These are phyloP conservation scores for Macrotyloma uniflorum DNA, from an alignment of 306 rosid species.

Conservation along the genomic window DNA sequence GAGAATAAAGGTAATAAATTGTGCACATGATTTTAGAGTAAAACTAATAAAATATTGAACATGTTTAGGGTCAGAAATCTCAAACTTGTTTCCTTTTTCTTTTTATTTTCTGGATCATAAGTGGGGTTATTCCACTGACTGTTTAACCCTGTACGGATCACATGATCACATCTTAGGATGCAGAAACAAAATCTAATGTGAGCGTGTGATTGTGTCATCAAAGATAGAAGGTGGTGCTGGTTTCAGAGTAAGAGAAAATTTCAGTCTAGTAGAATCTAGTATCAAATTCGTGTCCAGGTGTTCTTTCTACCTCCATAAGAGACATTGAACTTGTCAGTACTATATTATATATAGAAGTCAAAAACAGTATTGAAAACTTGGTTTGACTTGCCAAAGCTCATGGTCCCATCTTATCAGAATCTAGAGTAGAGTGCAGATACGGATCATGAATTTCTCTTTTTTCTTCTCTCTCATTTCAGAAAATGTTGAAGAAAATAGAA, in stretches of 20 bases:
- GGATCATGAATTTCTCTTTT: background rate
- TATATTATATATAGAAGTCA: background rate
- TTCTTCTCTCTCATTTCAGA: background rate
- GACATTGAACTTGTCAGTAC: constrained; percentile 8
- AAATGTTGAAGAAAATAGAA: background rate
- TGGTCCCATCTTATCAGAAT: constrained; percentile 35
- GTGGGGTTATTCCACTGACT: background rate
- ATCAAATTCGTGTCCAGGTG: constrained; percentile 38
- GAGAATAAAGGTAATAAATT: background rate
- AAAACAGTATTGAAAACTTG: constrained; percentile 5
- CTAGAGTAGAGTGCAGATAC: constrained; percentile 5
- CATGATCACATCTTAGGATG: constrained; percentile 9
- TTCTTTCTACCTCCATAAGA: constrained; percentile 4
- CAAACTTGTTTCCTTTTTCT: background rate
- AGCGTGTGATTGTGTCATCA: constrained; percentile 42
- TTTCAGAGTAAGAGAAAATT: background rate
- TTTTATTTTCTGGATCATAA: background rate
- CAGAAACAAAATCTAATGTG: constrained; percentile 33
- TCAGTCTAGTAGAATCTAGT: constrained; percentile 23
- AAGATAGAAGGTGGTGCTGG: background rate
- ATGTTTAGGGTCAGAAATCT: constrained; percentile 5
- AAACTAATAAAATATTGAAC: too few relatives aligned
- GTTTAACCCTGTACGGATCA: constrained; percentile 22
- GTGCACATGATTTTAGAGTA: background rate
- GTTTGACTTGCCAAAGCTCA: constrained; percentile 31